Base-by-base conservation (phyloP, 352 stramenopile species). In the Blastocystis sp. region DNA sequence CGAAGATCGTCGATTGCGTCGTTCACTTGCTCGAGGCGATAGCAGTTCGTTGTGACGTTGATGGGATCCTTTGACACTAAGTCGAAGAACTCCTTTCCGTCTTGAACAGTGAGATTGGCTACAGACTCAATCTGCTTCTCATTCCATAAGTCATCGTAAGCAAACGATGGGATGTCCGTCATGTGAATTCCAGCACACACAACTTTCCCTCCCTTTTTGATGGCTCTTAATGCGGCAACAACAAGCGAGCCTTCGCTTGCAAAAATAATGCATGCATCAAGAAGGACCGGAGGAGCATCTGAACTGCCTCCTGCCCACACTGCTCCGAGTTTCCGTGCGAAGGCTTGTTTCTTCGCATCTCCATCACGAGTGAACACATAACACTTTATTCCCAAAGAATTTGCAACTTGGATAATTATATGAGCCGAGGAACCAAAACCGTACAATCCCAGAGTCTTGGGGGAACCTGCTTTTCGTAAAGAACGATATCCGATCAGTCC, bases 131-230 rank as follows among this genome's bases (percentile, higher is more conserved):
- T 15, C 3, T 34, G 43, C 55, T 76, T 73, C n/a, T 87, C 76
- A 18, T 76, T 87, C 76, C 76, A 87, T 29, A 87, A 34, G 9
- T 23, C n/a, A 7, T 73, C 34, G 34, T 87, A 87, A 0, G 50
- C n/a, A 20, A 87, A 87, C 13, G 76, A 87, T 15, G 76, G 76
- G 47, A 87, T 87, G 29, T 68, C 47, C 3, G 29, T 87, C 76
- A 87, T 87, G 41, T 87, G 55, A 37, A 87, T 87, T 18, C 76
- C 76, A 80, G 76, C 76, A 43, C 76, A 87, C 34, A 87, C 41
- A n/a, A 87, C 76, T 23, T 61, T 76, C 18, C 76, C 76, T 34
- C 76, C 76, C 43, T 87, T 87, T 61, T 77, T 79, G 7, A 87
- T 54, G 4, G 76, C 76, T 15, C 76, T 43, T 5, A 87, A 29